Percentiles rank a stretch among this genome's conserved stretches.
phyloP scores from a whole-genome alignment of 306 rosid genomes.

The Inga leiocalycina region DNA sequence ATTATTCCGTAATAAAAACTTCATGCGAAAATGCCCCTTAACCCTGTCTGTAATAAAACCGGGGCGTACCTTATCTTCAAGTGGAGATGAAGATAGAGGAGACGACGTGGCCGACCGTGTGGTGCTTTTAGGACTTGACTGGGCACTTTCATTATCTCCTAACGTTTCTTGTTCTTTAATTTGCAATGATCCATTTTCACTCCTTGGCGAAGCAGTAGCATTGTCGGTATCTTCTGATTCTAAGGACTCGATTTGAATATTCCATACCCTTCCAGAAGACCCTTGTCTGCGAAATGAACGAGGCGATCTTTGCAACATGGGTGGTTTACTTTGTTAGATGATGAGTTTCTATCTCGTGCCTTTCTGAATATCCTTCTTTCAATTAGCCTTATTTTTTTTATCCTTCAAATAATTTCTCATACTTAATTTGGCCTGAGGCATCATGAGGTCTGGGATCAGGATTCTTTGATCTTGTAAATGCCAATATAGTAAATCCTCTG shows the following conservation, averaged over 20 bases:
- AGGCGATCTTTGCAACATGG: neutral
- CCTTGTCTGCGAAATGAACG: constrained; percentile 12
- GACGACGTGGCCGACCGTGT: neutral
- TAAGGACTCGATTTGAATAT: neutral
- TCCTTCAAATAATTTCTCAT: neutral
- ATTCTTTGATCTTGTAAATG: constrained; percentile 22
- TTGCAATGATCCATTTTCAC: neutral
- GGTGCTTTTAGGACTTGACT: neutral
- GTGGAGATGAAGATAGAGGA: neutral
- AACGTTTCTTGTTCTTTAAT: neutral
- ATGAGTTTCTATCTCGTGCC: neutral
- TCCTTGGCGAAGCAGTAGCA: neutral
- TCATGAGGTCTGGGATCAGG: neutral
- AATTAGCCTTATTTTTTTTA: neutral
- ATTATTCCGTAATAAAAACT: too few species aligned
- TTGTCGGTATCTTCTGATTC: neutral
- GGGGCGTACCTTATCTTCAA: neutral
- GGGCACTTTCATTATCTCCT: neutral
- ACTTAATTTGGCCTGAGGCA: constrained; percentile 1
- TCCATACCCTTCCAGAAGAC: neutral
- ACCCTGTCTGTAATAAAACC: neutral
- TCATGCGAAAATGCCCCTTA: too few species aligned
- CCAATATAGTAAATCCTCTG: constrained; percentile 31
- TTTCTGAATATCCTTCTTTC: neutral
- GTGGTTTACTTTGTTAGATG: neutral